Percentiles rank a stretch among this genome's conserved stretches.
Conservation (phyloP, 2,329 filamentous ascomycete genomes). For the Helotiales sp. region DNA sequence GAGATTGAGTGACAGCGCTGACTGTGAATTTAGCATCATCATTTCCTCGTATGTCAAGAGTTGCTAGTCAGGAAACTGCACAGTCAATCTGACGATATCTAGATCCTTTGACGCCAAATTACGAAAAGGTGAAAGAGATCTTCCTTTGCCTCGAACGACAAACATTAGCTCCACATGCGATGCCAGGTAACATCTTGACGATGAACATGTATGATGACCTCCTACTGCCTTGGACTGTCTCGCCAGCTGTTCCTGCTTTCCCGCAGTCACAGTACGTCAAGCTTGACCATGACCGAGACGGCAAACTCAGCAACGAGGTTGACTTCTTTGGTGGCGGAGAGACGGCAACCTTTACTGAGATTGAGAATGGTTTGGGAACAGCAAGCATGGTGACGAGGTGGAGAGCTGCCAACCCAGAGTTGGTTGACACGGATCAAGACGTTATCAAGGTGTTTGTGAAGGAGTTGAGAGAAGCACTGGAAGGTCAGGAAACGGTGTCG, state of each 20-base stretch:
- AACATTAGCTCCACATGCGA: conserved; percentile 39
- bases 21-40: conserved; percentile 15
- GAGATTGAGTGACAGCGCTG: not conserved
- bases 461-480: conserved; percentile 19
- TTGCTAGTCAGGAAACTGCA: conserved; percentile 10
- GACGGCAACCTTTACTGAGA: conserved; percentile 19
- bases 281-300: conserved; percentile 39
- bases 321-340: conserved; percentile 32
- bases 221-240: conserved; percentile 44
- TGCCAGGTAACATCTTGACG: conserved; percentile 39
- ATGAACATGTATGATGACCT: conserved; percentile 42
- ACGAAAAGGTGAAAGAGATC: conserved; percentile 37
- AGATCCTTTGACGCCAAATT: conserved; percentile 40
- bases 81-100: conserved; percentile 2
- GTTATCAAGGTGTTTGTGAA: conserved; percentile 28
- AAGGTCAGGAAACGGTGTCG: conserved; percentile 14
- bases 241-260: conserved; percentile 33
- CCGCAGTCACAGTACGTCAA: conserved; percentile 35
- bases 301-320: conserved; percentile 27
- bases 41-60: conserved; percentile 18
- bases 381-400: conserved; percentile 42
- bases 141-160: conserved; percentile 39
- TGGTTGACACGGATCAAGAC: conserved; percentile 39
- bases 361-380: conserved; percentile 34
- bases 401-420: conserved; percentile 39